Conservation (phyloP, 1,139 yeast genomes). For the Yamadazyma epiphylla region DNA sequence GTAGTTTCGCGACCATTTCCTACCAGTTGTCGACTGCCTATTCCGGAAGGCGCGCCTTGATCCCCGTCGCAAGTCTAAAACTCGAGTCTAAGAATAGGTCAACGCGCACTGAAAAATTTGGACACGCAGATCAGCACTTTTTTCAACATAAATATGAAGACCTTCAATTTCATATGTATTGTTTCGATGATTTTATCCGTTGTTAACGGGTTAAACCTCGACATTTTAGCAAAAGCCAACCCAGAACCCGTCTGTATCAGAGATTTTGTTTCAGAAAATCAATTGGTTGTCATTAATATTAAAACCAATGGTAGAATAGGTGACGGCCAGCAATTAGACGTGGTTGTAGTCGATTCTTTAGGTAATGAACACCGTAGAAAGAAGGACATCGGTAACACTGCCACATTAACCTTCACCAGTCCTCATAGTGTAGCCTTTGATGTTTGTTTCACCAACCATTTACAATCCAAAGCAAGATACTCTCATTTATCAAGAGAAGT, state of each 20-base stretch:
- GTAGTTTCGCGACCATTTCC: too few species aligned
- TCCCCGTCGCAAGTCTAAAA: too few species aligned
- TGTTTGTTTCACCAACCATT: constrained; percentile 77
- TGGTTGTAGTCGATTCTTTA: constrained; percentile 58
- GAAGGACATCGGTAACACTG: constrained; percentile 61
- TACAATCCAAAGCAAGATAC: constrained; percentile 36
- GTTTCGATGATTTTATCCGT: constrained; percentile 18
- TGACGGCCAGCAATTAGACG: constrained; percentile 78
- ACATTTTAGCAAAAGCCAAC: constrained; percentile 30
- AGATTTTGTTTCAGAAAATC: constrained; percentile 81
- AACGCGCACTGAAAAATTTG: too few species aligned
- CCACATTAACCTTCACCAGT: constrained; percentile 77
- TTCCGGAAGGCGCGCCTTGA: too few species aligned
- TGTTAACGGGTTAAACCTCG: constrained; percentile 35
- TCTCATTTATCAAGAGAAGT: constrained; percentile 52
- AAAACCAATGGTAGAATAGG: constrained; percentile 69
- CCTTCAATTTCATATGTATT: too few species aligned
- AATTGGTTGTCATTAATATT: constrained; percentile 79
- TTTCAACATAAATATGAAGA: too few species aligned
- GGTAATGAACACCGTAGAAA: constrained; percentile 71
- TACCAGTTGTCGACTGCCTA: too few species aligned
- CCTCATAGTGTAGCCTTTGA: constrained; percentile 83
- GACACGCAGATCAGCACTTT: constrained; percentile 6
- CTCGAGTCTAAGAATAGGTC: too few species aligned
- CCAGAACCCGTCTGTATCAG: constrained; percentile 67